These are phyloP conservation scores for Fusarium duplospermum DNA, from an alignment of 2,329 filamentous ascomycete genomes.

Conservation along the genomic window DNA sequence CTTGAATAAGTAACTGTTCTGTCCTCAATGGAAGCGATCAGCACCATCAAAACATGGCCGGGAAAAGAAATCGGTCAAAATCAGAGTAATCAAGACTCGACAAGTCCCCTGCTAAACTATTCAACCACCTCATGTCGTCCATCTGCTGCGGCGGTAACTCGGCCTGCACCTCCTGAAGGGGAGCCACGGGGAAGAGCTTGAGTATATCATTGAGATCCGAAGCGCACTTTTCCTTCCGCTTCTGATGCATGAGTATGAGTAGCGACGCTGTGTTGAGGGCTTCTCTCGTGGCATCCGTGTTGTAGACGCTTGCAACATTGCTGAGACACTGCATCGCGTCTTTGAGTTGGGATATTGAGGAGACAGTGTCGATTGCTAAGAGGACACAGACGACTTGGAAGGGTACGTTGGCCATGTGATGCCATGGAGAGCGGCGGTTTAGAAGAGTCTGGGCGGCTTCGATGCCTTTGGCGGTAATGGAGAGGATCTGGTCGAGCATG, in stretches of 20 bases:
- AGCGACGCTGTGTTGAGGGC: constrained; percentile 66
- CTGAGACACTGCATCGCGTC: constrained; percentile 63
- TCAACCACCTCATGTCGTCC: constrained; percentile 50
- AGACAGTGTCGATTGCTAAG: constrained; percentile 64
- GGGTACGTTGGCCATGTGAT: constrained; percentile 69
- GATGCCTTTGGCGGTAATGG: constrained; percentile 58
- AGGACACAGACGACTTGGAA: constrained; percentile 69
- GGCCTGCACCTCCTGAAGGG: constrained; percentile 2
- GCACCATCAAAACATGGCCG: constrained; percentile 10
- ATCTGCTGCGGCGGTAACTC: constrained; percentile 19
- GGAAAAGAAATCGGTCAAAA: constrained; percentile 54
- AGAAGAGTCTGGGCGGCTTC: constrained; percentile 60
- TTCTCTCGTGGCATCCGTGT: constrained; percentile 62
- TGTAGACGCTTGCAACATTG: constrained; percentile 55
- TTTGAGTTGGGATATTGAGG: constrained; percentile 59
- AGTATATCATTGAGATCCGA: constrained; percentile 53
- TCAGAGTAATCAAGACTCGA: constrained; percentile 57
- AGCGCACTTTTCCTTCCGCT: constrained; percentile 59
- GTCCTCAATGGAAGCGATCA: not conserved
- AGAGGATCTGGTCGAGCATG: constrained; percentile 60
- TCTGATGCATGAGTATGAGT: constrained; percentile 63
- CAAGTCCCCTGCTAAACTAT: constrained; percentile 57
- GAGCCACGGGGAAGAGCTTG: constrained; percentile 46
- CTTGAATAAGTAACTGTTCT: not conserved
- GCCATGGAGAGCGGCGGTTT: constrained; percentile 62